Conservation (phyloP, 192 early-diverging fungal species). For the Coemansia sp. region DNA sequence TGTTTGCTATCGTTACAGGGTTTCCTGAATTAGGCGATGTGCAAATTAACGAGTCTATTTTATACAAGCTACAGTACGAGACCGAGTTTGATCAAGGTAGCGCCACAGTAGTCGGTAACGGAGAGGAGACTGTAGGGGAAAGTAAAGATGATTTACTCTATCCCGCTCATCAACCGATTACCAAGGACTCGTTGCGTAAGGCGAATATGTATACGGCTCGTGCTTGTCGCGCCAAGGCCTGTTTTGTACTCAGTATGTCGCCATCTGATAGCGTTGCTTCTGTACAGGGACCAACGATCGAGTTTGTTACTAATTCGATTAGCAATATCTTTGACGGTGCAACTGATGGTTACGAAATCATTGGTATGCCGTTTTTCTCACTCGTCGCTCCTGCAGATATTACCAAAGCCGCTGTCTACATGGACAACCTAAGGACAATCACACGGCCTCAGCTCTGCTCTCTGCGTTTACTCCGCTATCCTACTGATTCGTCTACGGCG, state of each 20-base stretch:
- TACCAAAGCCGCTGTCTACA: slow-evolving; percentile 31
- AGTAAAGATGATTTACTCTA: slow-evolving; percentile 1
- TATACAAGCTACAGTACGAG: slow-evolving; percentile 47
- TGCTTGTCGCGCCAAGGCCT: slow-evolving; percentile 40
- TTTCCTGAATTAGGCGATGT: slow-evolving; percentile 42
- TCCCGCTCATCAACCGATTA: slow-evolving; percentile 18
- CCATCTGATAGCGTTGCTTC: not conserved
- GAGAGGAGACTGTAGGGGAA: not conserved
- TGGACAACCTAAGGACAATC: slow-evolving; percentile 23
- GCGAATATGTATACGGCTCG: slow-evolving; percentile 46
- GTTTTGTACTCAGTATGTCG: slow-evolving; percentile 28
- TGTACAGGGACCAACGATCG: slow-evolving; percentile 29
- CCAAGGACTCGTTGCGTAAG: slow-evolving; percentile 32
- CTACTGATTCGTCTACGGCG: not conserved
- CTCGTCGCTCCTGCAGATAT: slow-evolving; percentile 30
- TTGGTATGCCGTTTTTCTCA: slow-evolving; percentile 35
- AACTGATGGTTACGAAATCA: slow-evolving; percentile 40
- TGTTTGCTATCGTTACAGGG: slow-evolving; percentile 33
- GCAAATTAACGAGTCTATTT: slow-evolving; percentile 24
- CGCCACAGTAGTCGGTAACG: not conserved
- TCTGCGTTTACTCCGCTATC: slow-evolving; percentile 17
- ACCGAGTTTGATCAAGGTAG: slow-evolving; percentile 13
- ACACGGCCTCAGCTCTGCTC: slow-evolving; percentile 36
- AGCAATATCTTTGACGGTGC: slow-evolving; percentile 34
- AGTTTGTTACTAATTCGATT: slow-evolving; percentile 48